phyloP scores from a whole-genome alignment of 768 basidiomycete species.

The Termitomyces sp. region DNA sequence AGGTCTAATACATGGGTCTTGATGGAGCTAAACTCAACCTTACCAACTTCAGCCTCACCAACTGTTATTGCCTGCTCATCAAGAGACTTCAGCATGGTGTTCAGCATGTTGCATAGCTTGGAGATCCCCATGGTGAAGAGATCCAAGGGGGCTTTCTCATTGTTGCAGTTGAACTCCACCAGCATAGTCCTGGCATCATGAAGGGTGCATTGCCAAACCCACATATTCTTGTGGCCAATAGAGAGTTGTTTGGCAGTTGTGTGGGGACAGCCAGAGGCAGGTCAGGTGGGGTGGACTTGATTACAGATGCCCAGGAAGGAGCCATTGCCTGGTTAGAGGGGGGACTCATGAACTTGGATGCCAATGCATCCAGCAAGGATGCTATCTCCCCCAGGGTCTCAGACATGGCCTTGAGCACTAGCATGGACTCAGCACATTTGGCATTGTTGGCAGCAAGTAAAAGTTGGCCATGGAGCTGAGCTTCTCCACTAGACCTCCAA shows the following conservation, averaged over 20 bases:
- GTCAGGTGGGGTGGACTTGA: too few relatives aligned
- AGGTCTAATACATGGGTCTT: not conserved
- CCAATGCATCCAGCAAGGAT: not conserved
- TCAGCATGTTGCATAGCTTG: not conserved
- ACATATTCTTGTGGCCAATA: not conserved
- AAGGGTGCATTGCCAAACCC: not conserved
- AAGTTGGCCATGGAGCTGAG: too few relatives aligned
- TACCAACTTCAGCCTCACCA: not conserved
- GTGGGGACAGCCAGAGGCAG: too few relatives aligned
- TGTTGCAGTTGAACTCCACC: not conserved
- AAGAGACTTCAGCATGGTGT: not conserved
- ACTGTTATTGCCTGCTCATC: not conserved
- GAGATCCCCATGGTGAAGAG: not conserved
- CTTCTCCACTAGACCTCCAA: not conserved
- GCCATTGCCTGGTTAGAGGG: too few relatives aligned
- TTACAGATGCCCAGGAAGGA: too few relatives aligned
- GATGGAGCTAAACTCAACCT: too few relatives aligned
- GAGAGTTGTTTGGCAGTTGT: not conserved
- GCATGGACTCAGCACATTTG: too few relatives aligned
- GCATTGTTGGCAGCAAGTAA: too few relatives aligned
- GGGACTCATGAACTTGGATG: not conserved
- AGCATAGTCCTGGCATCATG: not conserved
- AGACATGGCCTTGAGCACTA: too few relatives aligned
- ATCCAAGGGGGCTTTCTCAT: not conserved
- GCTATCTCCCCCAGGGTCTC: not conserved